These are phyloP conservation scores for Sporisorium graminicola DNA, from an alignment of 1,284 basidiomycete genomes.

Conservation along the genomic window DNA sequence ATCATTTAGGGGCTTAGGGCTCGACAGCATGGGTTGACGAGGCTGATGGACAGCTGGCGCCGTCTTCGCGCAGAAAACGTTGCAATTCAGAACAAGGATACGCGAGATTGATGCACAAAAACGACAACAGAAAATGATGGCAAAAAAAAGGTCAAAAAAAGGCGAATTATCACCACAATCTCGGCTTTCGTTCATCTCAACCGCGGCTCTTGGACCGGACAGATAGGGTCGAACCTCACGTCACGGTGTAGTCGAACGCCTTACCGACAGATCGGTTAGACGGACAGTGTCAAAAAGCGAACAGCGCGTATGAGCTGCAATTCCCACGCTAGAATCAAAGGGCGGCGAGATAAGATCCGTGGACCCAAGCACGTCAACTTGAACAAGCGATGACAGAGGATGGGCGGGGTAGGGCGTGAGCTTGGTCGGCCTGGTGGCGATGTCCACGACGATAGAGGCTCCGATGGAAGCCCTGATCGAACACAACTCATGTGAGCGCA, in stretches of 20 bases:
- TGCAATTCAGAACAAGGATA: no score
- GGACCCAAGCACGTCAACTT: neutral
- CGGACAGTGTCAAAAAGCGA: neutral
- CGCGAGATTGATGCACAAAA: no score
- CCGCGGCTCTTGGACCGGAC: neutral
- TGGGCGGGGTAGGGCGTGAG: neutral
- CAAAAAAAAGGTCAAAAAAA: neutral
- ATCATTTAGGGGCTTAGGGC: no score
- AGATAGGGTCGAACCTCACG: neutral
- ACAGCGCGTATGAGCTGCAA: neutral
- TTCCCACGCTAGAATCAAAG: conserved; percentile 23
- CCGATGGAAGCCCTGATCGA: conserved; percentile 6
- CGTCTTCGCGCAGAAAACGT: no score
- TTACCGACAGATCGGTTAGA: neutral
- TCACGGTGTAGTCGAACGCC: no score
- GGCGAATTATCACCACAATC: neutral
- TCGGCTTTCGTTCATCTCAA: neutral
- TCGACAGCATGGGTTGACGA: no score
- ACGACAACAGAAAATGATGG: neutral
- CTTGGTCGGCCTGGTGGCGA: no score
- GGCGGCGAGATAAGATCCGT: conserved; percentile 5
- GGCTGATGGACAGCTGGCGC: no score
- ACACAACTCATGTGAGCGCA: neutral
- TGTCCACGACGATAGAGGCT: neutral
- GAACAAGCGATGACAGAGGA: neutral